Base-by-base conservation (phyloP, 2,329 filamentous ascomycete species). In the Volutella citrinella region DNA sequence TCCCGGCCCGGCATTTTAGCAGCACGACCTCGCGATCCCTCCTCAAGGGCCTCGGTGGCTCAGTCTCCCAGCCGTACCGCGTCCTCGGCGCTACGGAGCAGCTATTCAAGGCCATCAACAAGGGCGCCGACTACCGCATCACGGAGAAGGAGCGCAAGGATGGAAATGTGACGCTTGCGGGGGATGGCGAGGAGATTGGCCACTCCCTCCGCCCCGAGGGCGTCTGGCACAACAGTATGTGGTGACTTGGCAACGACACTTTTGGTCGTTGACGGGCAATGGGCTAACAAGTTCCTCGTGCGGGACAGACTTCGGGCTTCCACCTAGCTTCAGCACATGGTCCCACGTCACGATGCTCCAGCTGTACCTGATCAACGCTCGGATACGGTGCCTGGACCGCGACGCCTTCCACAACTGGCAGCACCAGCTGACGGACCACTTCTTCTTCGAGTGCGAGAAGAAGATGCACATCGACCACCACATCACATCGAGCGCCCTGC, bases 291-390 rank as follows among this genome's bases (percentile, higher is more conserved):
- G 20, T 22, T 22, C 9, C 20, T 22, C 20, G 9, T 22, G 8
- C 12, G 8, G 12, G 23, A 34, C 52, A 95, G 87, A 82, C 32
- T 78, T 95, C 45, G 78, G 78, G 17, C 78, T 98, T 13, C 73
- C 77, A 19, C 87, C 89, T 1, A 97, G 89, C 1, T 98, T 98
- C 64, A 90, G 83, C 57, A 91, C 87, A 36, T 98, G 93, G 93
- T 87, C 89, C 14, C 90, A 97, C 64, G 83, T 97, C 27, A 93
- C 90, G 21, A 95, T 95, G 74, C 76, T 98, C 38, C 91, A 98
- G 70, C 85, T 98, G 76, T 97, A 95, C 70, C 76, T 96, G 38
- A 65, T 97, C 40, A 85, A 87, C 35, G 84, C 87, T 28, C 84
- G 90, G 36, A 70, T 96, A 51, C 85, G 93, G 46, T 82, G 82